Evolutionary conservation across 441 rosid genomes (phyloP).

Genomic region (Brassica hybrid): DNA sequence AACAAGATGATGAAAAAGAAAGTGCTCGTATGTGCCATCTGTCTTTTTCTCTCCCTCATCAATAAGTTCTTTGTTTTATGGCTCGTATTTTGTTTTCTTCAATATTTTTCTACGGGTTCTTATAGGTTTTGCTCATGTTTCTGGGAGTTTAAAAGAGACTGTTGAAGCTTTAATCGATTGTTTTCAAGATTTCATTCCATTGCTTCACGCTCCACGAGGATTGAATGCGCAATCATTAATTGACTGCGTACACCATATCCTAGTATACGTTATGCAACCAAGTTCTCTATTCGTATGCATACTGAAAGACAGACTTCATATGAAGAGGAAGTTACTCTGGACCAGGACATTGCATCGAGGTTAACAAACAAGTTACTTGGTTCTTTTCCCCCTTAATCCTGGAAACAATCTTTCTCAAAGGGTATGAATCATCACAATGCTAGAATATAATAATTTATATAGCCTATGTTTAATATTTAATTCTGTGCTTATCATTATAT

Average conservation of each 20-base stretch:
- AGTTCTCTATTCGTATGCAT: slow-evolving; percentile 49
- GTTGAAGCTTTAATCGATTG: slow-evolving; percentile 69
- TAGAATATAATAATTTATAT: too few relatives aligned
- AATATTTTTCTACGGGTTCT: slow-evolving; percentile 19
- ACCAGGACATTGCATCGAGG: slow-evolving; percentile 52
- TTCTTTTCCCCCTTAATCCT: slow-evolving; percentile 64
- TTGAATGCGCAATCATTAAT: slow-evolving; percentile 58
- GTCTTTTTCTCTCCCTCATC: slow-evolving; percentile 29
- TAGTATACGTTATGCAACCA: slow-evolving; percentile 67
- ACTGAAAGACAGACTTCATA: slow-evolving; percentile 38
- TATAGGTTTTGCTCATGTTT: slow-evolving; percentile 56
- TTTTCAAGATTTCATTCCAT: slow-evolving; percentile 70
- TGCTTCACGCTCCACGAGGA: slow-evolving; percentile 50
- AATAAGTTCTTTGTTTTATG: not conserved
- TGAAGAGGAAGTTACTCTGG: slow-evolving; percentile 44
- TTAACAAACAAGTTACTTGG: slow-evolving; percentile 64
- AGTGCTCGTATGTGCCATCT: slow-evolving; percentile 56
- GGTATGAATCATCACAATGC: slow-evolving; percentile 45
- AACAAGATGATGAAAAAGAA: slow-evolving; percentile 52
- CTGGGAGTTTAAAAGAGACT: slow-evolving; percentile 60
- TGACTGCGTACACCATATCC: slow-evolving; percentile 62
- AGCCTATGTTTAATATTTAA: slow-evolving; percentile 5
- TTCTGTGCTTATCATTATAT: not conserved
- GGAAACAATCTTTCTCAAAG: slow-evolving; percentile 54
- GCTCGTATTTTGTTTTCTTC: slow-evolving; percentile 19